Evolutionary conservation across 2,329 filamentous ascomycete genomes (phyloP), one percentile per base, ranked within the genome.

Genomic region (Calonectria pteridis): DNA sequence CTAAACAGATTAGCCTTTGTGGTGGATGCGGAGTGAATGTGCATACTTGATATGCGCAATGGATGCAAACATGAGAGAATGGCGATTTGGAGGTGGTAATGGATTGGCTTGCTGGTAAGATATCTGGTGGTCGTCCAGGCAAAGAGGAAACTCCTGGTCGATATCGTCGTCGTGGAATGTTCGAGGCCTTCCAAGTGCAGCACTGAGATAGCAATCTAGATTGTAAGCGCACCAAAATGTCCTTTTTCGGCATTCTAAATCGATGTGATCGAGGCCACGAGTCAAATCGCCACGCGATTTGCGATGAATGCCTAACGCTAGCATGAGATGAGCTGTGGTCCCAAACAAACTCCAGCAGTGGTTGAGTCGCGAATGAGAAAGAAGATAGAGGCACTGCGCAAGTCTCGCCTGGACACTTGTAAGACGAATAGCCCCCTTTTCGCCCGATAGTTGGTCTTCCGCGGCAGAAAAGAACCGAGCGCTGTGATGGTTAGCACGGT

Each of bases 141-240:
- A 82, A 10, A 85, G 83, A 0, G 91, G 91, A 18, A 91, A 82
- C 20, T 91, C 88, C 75, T 92, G 90, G 73, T 93, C 91, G 65
- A 93, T 92, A 69, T 93, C 91, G 55, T 93, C 91, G 62, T 93
- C 90, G 72, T 91, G 91, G 63, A 93, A 90, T 2, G 91, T 87
- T 20, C 89, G 83, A 1, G 92, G 92, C 23, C 91, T 85, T 2
- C 92, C 92, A 13, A 93, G 86, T 64, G 91, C 89, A 26, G 90
- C 89, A 69, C 91, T 91, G 16, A 94, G 85, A 73, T 93, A 93
- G 65, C 90, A 91, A 78, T 93, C 91, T 4, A 93, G 83, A 18
- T 88, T 90, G 77, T 93, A 93, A 0, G 90, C 89, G 37, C 89
- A 90, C 92, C 92, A 93, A 67, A 94, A 93, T 0, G 91, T 86